Percentiles rank a stretch among this genome's conserved stretches.
These are phyloP conservation scores for Xylaria nigripes DNA, from an alignment of 495 filamentous ascomycete genomes.

Conservation along the genomic window DNA sequence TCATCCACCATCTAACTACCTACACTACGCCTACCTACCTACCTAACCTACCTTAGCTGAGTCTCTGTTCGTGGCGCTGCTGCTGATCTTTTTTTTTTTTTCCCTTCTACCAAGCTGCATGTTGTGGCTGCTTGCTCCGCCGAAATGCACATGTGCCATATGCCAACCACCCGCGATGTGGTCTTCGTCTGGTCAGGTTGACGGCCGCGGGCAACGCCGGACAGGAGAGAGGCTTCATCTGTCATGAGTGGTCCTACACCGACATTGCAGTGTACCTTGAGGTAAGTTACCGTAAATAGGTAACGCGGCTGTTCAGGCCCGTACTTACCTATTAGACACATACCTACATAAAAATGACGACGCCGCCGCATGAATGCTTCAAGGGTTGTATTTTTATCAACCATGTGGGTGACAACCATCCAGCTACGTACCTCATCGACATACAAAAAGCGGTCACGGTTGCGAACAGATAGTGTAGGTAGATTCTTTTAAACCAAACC, in stretches of 20 bases:
- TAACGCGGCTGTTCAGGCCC: slow-evolving; percentile 5
- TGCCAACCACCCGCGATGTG: not conserved
- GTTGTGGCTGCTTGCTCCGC: not conserved
- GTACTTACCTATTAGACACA: no score
- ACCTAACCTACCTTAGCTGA: not conserved
- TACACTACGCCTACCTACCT: no score
- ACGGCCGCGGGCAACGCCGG: not conserved
- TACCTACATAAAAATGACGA: not conserved
- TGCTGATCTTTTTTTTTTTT: not conserved
- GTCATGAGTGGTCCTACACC: slow-evolving; percentile 8
- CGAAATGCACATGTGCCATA: not conserved
- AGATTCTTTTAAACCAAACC: not conserved
- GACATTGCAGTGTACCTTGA: slow-evolving; percentile 10
- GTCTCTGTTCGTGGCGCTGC: not conserved
- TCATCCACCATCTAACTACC: not conserved
- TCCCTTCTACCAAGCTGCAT: not conserved
- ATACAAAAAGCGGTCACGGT: slow-evolving; percentile 10
- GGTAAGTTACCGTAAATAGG: not conserved
- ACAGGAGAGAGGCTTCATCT: not conserved
- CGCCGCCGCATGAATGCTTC: slow-evolving; percentile 7
- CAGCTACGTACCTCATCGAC: not conserved
- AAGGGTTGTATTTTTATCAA: not conserved
- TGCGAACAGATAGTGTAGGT: not conserved
- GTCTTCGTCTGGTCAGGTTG: slow-evolving; percentile 1
- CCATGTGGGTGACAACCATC: not conserved